Conservation (phyloP, 2,329 filamentous ascomycete species). For the Amesomyces nigricolor region DNA sequence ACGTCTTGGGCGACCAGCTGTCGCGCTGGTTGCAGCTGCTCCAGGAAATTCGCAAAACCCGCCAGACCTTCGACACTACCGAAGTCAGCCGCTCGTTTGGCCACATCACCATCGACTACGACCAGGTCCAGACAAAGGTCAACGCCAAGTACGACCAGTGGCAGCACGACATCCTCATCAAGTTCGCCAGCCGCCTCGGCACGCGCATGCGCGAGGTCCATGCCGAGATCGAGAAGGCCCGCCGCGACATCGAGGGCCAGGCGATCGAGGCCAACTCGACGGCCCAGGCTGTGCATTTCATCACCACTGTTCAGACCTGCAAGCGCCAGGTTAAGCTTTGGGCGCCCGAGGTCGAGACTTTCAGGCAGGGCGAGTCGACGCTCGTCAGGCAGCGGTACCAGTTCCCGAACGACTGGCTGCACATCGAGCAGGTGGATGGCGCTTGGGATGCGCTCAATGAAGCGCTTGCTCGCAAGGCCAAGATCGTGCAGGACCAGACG, state of each 20-base stretch:
- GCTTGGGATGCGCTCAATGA: conserved; percentile 94
- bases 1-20: conserved; percentile 83
- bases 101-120: conserved; percentile 92
- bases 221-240: conserved; percentile 83
- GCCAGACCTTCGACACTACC: conserved; percentile 94
- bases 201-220: conserved; percentile 89
- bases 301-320: conserved; percentile 94
- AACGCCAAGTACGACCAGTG: conserved; percentile 99
- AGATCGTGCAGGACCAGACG: conserved; percentile 93
- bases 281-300: conserved; percentile 94
- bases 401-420: conserved; percentile 88
- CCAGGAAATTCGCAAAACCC: conserved; percentile 94
- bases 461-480: conserved; percentile 83
- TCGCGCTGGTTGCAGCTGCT: conserved; percentile 90
- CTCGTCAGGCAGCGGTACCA: conserved; percentile 88
- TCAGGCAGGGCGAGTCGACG: conserved; percentile 91
- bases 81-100: conserved; percentile 91
- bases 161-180: conserved; percentile 94
- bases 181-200: conserved; percentile 85
- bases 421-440: conserved; percentile 91
- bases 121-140: conserved; percentile 97
- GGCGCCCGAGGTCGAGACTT: conserved; percentile 93
- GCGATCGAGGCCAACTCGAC: conserved; percentile 92
- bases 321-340: conserved; percentile 89
- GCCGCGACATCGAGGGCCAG: conserved; percentile 84